A percentile compares a stretch with the other conserved stretches of the same genome.
These are phyloP conservation scores for Ogataea glucozyma DNA, from an alignment of 805 yeast species.

Conservation along the genomic window DNA sequence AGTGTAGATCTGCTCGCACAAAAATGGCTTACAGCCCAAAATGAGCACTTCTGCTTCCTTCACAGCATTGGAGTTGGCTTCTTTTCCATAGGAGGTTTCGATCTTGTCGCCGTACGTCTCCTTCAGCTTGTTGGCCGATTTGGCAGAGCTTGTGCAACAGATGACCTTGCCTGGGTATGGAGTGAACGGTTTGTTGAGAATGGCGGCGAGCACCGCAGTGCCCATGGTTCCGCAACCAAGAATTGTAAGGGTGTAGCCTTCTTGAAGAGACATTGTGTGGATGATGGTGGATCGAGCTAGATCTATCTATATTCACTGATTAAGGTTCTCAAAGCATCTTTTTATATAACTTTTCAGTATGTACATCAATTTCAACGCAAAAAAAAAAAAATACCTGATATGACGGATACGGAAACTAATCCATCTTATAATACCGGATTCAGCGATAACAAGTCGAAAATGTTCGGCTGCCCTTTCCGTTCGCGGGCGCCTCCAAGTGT, in stretches of 20 bases:
- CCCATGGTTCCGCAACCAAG: slow-evolving; percentile 97
- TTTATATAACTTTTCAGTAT: too few relatives aligned
- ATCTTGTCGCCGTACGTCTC: slow-evolving; percentile 53
- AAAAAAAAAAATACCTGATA: neutral
- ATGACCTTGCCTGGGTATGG: slow-evolving; percentile 71
- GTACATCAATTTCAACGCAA: neutral
- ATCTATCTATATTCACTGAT: too few relatives aligned
- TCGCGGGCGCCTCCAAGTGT: neutral
- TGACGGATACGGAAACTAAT: neutral
- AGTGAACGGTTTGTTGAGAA: slow-evolving; percentile 49
- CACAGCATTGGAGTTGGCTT: slow-evolving; percentile 59
- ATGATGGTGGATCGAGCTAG: neutral
- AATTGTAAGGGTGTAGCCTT: slow-evolving; percentile 49
- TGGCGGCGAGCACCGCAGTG: slow-evolving; percentile 84
- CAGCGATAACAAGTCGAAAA: neutral
- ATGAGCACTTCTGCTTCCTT: slow-evolving; percentile 66
- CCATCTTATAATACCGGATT: neutral
- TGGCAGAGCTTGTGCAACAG: slow-evolving; percentile 69
- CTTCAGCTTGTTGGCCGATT: slow-evolving; percentile 50
- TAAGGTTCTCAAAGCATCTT: too few relatives aligned
- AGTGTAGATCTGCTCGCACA: slow-evolving; percentile 59
- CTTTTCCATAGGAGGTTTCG: slow-evolving; percentile 48
- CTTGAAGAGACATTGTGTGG: neutral
- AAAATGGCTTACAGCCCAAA: slow-evolving; percentile 86
- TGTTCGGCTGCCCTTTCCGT: slow-evolving; percentile 5